Percentiles rank a stretch among this genome's conserved stretches.
phyloP scores from a whole-genome alignment of 2,329 filamentous ascomycete species.

The Claviceps quebecensis region DNA sequence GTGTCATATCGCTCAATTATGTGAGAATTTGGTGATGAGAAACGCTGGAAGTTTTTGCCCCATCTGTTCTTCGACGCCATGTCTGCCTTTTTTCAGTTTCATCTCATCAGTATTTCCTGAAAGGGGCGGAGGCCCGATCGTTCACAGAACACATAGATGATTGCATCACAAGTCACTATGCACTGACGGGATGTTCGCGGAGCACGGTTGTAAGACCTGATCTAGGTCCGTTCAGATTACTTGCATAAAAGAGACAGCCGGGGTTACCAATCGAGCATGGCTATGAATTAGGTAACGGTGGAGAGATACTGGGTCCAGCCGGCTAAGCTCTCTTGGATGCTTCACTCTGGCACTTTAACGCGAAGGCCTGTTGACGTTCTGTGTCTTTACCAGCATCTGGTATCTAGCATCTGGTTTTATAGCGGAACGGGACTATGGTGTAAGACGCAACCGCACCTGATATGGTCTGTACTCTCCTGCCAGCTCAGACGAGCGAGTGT shows the following conservation, averaged over 20 bases:
- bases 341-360: background rate
- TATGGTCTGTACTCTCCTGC: background rate
- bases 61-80: too few relatives aligned
- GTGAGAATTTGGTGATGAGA: too few relatives aligned
- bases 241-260: background rate
- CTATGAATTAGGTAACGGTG: background rate
- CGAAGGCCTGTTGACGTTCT: background rate
- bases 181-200: too few relatives aligned
- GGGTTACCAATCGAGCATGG: background rate
- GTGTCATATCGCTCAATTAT: too few relatives aligned
- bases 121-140: too few relatives aligned
- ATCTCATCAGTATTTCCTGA: too few relatives aligned
- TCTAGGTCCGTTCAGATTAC: background rate
- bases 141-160: too few relatives aligned
- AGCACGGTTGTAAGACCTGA: too few relatives aligned
- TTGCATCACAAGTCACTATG: too few relatives aligned
- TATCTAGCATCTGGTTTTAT: background rate
- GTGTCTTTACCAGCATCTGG: background rate
- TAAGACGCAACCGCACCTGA: background rate
- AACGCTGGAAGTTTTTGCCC: too few relatives aligned
- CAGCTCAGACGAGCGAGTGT: background rate
- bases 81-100: too few relatives aligned
- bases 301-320: background rate
- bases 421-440: background rate
- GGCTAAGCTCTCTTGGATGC: background rate